Conservation (phyloP, 73 alveolate species). For the Paramecium sonneborni region DNA sequence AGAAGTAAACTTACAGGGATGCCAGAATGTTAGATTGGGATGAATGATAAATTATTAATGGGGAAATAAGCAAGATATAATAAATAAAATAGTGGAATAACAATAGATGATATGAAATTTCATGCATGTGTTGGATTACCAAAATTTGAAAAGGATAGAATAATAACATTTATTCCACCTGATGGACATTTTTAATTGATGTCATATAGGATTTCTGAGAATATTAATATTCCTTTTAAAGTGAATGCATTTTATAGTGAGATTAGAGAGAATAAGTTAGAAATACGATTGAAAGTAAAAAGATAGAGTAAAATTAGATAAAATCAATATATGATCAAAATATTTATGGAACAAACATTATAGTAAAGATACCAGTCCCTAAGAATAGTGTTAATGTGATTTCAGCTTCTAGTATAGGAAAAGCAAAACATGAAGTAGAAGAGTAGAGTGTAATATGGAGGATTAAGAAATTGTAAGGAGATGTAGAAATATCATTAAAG, state of each 20-base stretch:
- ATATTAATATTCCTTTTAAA: constrained; percentile 90
- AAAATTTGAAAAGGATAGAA: constrained; percentile 92
- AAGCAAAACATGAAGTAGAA: constrained; percentile 94
- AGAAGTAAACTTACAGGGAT: constrained; percentile 86
- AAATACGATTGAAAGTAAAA: constrained; percentile 75
- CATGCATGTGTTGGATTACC: constrained; percentile 90
- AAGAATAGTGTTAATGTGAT: constrained; percentile 86
- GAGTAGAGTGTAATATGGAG: constrained; percentile 91
- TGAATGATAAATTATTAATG: constrained; percentile 86
- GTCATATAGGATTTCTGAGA: constrained; percentile 90
- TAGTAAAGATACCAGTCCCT: constrained; percentile 91
- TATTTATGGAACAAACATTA: constrained; percentile 86
- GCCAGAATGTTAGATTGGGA: constrained; percentile 97
- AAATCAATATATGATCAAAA: constrained; percentile 90
- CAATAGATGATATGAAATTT: constrained; percentile 84
- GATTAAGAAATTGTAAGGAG: constrained; percentile 80
- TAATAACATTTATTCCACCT: constrained; percentile 96
- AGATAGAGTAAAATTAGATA: constrained; percentile 7
- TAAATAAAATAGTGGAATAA: constrained; percentile 76
- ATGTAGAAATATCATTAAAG: constrained; percentile 68
- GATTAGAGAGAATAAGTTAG: constrained; percentile 76
- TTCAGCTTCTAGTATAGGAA: constrained; percentile 88
- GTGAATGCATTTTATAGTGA: constrained; percentile 86
- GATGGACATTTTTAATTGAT: constrained; percentile 93
- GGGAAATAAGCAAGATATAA: constrained; percentile 67